phyloP scores from a whole-genome alignment of 345 rosid species.

The Eucalyptus pauciflora region DNA sequence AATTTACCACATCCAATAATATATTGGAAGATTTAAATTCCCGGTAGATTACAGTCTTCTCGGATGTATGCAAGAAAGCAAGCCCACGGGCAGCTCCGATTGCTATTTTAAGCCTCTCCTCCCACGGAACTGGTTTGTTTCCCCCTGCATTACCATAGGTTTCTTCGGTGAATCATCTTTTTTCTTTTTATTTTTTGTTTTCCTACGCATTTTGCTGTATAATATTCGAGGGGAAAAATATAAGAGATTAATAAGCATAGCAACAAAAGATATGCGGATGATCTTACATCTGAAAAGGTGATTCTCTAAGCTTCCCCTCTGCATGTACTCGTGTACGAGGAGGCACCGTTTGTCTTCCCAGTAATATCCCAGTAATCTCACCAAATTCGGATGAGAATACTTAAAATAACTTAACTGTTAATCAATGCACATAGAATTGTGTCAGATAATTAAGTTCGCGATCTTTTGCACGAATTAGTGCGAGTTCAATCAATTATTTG shows the following conservation, averaged over 20 bases:
- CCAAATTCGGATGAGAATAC: not conserved
- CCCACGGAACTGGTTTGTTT: conserved; percentile 58
- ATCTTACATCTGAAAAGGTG: conserved; percentile 60
- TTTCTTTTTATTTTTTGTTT: no score
- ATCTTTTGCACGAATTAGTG: no score
- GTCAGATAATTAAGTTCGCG: no score
- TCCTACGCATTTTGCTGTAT: not conserved
- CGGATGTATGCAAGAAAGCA: conserved; percentile 48
- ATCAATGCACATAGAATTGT: no score
- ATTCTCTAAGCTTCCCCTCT: conserved; percentile 69
- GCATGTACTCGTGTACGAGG: conserved; percentile 67
- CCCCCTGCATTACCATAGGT: conserved; percentile 14
- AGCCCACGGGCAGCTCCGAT: conserved; percentile 79
- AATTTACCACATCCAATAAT: conserved; percentile 53
- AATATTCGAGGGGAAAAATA: not conserved
- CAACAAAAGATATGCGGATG: not conserved
- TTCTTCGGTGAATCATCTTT: not conserved
- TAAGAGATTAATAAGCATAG: no score
- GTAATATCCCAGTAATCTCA: conserved; percentile 51
- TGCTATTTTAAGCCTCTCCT: conserved; percentile 45
- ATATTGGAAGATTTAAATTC: conserved; percentile 80
- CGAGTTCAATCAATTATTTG: no score
- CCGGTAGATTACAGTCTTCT: conserved; percentile 62
- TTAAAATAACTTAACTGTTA: no score
- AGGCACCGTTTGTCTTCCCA: conserved; percentile 64